phyloP scores from a whole-genome alignment of 352 stramenopile species.

The Globisporangium cylindrosporum region DNA sequence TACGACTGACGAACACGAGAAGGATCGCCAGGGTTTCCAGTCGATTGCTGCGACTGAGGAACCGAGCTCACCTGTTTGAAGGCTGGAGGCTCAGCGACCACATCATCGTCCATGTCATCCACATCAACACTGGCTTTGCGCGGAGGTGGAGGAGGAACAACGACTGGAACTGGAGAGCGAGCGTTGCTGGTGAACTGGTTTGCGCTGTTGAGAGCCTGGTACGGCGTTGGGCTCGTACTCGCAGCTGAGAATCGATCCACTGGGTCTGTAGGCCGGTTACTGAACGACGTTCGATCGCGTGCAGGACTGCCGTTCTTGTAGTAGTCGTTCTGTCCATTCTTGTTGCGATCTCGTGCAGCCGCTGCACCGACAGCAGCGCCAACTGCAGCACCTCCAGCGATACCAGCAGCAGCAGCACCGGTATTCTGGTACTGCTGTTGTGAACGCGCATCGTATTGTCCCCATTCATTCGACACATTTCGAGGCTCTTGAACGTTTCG shows the following conservation, averaged over 20 bases:
- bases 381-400: constrained; percentile 7
- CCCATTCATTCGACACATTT: constrained; percentile 8
- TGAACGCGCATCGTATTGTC: constrained; percentile 4
- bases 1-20: constrained; percentile 15
- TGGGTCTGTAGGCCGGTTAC: not conserved
- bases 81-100: constrained; percentile 22
- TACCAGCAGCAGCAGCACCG: not conserved
- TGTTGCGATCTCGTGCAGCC: constrained; percentile 10
- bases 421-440: constrained; percentile 15
- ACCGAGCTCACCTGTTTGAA: constrained; percentile 12
- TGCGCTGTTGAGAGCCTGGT: constrained; percentile 2
- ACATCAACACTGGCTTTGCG: constrained; percentile 36
- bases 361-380: constrained; percentile 7
- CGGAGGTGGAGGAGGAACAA: not conserved
- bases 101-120: constrained; percentile 32
- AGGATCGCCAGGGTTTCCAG: not conserved
- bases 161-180: constrained; percentile 4
- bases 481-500: constrained; percentile 2
- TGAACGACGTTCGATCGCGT: not conserved
- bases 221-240: constrained; percentile 5
- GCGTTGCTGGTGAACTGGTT: constrained; percentile 9
- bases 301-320: constrained; percentile 6
- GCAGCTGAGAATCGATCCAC: constrained; percentile 8
- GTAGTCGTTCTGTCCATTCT: constrained; percentile 8
- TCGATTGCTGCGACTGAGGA: constrained; percentile 12